Evolutionary conservation across 2,329 filamentous ascomycete genomes (phyloP).

Genomic region (Colletotrichum sublineola): DNA sequence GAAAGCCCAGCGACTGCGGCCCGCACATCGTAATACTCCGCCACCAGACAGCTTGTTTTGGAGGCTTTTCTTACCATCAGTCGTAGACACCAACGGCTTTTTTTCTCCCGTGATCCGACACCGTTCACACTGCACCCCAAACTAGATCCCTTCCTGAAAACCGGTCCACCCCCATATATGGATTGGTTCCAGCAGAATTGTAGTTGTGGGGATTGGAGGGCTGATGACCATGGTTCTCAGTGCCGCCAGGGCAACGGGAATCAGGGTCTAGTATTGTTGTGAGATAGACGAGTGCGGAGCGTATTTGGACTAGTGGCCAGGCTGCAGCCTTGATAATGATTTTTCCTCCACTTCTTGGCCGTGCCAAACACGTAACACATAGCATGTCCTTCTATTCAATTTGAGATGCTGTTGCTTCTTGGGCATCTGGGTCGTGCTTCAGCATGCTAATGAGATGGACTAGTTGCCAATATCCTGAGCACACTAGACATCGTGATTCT

Average conservation of each 20-base stretch:
- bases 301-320: neutral
- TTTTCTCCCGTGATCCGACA: constrained; percentile 69
- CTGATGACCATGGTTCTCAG: constrained; percentile 37
- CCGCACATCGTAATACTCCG: constrained; percentile 67
- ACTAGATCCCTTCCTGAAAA: constrained; percentile 67
- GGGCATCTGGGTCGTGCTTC: neutral
- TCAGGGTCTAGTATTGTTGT: constrained; percentile 1
- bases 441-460: neutral
- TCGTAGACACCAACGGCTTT: constrained; percentile 69
- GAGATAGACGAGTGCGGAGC: neutral
- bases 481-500: neutral
- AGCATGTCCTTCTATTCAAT: neutral
- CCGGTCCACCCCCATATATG: constrained; percentile 61
- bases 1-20: constrained; percentile 76
- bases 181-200: constrained; percentile 37
- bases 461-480: neutral
- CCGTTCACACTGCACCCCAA: constrained; percentile 68
- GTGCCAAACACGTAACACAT: neutral
- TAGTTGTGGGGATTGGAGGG: constrained; percentile 18
- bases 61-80: neutral
- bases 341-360: neutral
- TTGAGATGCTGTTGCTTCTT: neutral
- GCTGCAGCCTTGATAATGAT: constrained; percentile 1
- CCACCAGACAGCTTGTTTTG: constrained; percentile 41
- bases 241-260: constrained; percentile 25